Evolutionary conservation across 1,284 basidiomycete genomes (phyloP).

Genomic region (Neotropicomus parvogracilis): DNA sequence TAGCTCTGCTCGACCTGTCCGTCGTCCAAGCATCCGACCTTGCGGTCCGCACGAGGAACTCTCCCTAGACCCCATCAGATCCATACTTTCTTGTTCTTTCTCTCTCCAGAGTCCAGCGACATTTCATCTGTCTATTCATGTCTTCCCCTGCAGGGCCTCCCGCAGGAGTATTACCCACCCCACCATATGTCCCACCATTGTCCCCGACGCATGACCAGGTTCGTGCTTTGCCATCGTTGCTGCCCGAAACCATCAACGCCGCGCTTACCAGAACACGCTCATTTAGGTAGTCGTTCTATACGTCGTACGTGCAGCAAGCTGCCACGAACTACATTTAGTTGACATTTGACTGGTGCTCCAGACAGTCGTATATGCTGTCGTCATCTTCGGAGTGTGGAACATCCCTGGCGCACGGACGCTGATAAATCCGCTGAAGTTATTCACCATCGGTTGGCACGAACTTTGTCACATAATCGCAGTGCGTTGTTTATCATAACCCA

Average conservation of each 20-base stretch:
- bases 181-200: constrained; percentile 29
- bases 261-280: constrained; percentile 27
- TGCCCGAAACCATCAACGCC: constrained; percentile 13
- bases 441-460: constrained; percentile 82
- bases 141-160: constrained; percentile 33
- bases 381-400: constrained; percentile 80
- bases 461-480: constrained; percentile 77
- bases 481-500: constrained; percentile 27
- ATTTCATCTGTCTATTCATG: constrained; percentile 31
- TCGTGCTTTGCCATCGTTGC: constrained; percentile 22
- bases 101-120: constrained; percentile 16
- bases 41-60: constrained; percentile 34
- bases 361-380: constrained; percentile 75
- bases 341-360: constrained; percentile 30
- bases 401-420: constrained; percentile 69
- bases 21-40: constrained; percentile 21
- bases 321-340: constrained; percentile 7
- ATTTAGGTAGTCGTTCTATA: constrained; percentile 63
- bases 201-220: constrained; percentile 43
- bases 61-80: constrained; percentile 20
- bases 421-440: constrained; percentile 77
- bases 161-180: constrained; percentile 27
- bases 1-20: constrained; percentile 5
- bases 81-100: constrained; percentile 10
- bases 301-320: constrained; percentile 51